Percentiles rank a stretch among this genome's conserved stretches.
These are phyloP conservation scores for Beauveria sp. DNA, from an alignment of 2,329 filamentous ascomycete genomes.

Conservation along the genomic window DNA sequence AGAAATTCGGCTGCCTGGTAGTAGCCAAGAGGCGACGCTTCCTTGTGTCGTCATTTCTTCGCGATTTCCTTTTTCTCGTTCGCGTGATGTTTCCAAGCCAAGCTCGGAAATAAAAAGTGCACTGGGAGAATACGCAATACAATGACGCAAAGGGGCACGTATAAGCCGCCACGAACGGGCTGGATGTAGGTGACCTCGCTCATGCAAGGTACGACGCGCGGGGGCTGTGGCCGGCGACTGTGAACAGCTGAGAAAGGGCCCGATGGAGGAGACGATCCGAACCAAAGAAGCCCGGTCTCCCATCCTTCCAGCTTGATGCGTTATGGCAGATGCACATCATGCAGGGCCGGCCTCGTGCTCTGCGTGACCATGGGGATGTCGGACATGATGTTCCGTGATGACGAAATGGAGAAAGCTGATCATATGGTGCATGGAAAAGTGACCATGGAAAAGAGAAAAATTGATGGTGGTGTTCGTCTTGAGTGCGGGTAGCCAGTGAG, in stretches of 20 bases:
- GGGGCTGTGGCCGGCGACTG: neutral
- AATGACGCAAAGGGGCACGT: too few species aligned
- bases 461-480: too few species aligned
- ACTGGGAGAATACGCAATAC: neutral
- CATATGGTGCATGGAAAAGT: neutral
- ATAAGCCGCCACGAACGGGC: neutral
- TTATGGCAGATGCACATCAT: conserved; percentile 2
- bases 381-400: neutral
- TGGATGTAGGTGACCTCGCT: neutral
- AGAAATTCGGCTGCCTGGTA: neutral
- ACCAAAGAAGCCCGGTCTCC: neutral
- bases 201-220: conserved; percentile 4
- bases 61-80: neutral
- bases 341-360: neutral
- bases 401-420: neutral
- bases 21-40: neutral
- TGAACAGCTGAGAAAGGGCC: neutral
- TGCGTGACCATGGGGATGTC: neutral
- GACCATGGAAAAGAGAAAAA: neutral
- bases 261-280: neutral
- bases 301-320: neutral
- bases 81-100: neutral
- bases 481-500: too few species aligned
- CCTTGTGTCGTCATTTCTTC: neutral
- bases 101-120: neutral